A percentile compares a stretch with the other conserved stretches of the same genome.
Evolutionary conservation across 352 stramenopile genomes (phyloP).

Genomic region (Globisporangium acanthophoron): DNA sequence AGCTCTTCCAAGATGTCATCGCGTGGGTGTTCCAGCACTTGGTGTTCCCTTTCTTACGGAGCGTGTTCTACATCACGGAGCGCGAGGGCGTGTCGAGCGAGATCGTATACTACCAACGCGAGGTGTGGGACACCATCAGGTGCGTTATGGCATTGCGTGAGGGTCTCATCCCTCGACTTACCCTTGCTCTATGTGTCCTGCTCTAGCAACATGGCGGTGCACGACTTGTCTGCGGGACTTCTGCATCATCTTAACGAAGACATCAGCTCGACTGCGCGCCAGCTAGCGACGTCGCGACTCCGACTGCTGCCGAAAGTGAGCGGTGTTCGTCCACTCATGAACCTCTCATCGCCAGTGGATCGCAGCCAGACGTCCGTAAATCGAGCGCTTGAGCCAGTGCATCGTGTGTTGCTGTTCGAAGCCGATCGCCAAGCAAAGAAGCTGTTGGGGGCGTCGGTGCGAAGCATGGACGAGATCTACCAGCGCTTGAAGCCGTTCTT

Average conservation of each 20-base stretch:
- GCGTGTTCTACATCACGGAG: slow-evolving; percentile 75
- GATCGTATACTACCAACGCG: slow-evolving; percentile 58
- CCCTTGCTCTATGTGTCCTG: neutral
- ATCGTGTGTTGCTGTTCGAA: slow-evolving; percentile 59
- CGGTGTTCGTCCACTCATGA: slow-evolving; percentile 73
- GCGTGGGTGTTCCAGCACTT: slow-evolving; percentile 35
- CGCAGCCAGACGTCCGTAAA: slow-evolving; percentile 43
- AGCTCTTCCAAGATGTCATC: slow-evolving; percentile 37
- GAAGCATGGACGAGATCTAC: slow-evolving; percentile 69
- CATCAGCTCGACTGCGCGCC: slow-evolving; percentile 4
- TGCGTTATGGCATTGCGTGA: slow-evolving; percentile 2
- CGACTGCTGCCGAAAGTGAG: slow-evolving; percentile 60
- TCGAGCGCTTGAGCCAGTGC: slow-evolving; percentile 45
- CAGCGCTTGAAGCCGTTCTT: slow-evolving; percentile 42
- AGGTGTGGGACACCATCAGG: slow-evolving; percentile 62
- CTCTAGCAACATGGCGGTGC: slow-evolving; percentile 32
- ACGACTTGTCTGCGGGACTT: slow-evolving; percentile 41
- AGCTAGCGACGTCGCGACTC: slow-evolving; percentile 46
- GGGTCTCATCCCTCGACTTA: neutral
- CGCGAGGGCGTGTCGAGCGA: slow-evolving; percentile 61
- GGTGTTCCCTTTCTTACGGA: slow-evolving; percentile 54
- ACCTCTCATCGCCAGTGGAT: slow-evolving; percentile 41
- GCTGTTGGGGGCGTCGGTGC: slow-evolving; percentile 49
- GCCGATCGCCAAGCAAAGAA: slow-evolving; percentile 43
- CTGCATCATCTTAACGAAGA: slow-evolving; percentile 19